Base-by-base conservation (phyloP, 352 stramenopile species). In the Globisporangium solare region DNA sequence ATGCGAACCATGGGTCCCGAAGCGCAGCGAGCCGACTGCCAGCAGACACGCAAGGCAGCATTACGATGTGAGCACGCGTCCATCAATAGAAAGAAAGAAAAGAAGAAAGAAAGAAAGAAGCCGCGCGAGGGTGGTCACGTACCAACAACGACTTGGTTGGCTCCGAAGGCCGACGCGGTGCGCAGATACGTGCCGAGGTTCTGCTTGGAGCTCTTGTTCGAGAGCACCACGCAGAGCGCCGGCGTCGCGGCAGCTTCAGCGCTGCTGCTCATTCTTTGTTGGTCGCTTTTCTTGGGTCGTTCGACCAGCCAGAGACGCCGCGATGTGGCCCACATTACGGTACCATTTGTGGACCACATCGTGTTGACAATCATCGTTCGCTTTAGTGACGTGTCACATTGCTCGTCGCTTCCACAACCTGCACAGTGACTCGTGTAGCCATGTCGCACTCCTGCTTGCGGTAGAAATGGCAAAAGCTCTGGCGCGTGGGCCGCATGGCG, bases 121-220 rank as follows among this genome's bases (percentile, higher is more conserved):
- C 27, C 27, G n/a, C 27, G 10, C 27, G 27, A 35, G 7, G 27
- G 10, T 35, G 4, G 27, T 35, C 27, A 75, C 73, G 32, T 20
- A 92, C 82, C 82, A 45, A 92, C 78, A 51, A 92, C 54, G 48
- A 92, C 74, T 64, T 92, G 79, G 18, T 68, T 81, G 43, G 78
- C 68, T 17, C 82, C 79, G 42, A 92, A 92, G 31, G 82, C 82
- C 14, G 76, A 87, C 10, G 77, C 79, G 5, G 82, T 92, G 56
- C 82, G 77, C 55, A 92, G 56, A 55, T 80, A 92, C 61, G 79
- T 92, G 58, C 82, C 82, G 15, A 92, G 64, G 60, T 92, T 92
- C 65, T 90, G 77, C 14, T 78, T 71, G 17, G 77, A 77, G 54
- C 67, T 88, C 51, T 76, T 69, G 64, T 92, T 92, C 35, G 76